Evolutionary conservation across 192 early-diverging fungal species (phyloP), one percentile per base, ranked within the genome.

Genomic region (Coemansia sp.): DNA sequence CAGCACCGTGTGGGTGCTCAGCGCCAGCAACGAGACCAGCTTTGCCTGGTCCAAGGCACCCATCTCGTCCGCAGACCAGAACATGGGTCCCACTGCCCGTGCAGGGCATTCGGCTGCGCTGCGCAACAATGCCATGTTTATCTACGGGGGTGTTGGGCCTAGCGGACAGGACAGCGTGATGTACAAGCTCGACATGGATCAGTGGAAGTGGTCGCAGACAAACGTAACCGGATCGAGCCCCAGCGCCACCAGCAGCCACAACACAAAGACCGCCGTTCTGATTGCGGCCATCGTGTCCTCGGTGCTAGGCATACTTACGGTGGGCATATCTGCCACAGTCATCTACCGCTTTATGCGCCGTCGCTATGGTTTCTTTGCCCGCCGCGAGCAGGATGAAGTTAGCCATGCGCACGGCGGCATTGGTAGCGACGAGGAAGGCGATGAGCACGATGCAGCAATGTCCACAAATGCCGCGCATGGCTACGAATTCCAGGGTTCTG

Each of bases 31-130:
- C 36, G 36, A 41, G 8, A 37, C 36, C 3, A 47, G n/a, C 3
- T 75, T 81, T 48, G 25, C 60, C 6, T 78, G 78, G 77, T 82
- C 79, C 17, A 65, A 68, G 47, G 82, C 82, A 7, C 82, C 82
- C 0, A 72, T 83, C 11, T 48, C 68, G 20, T 29, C 47, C 11
- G 28, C 62, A 6, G 48, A 50, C 31, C 69, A 72, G 50, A 59
- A 25, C 20, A 72, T 50, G 42, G 88, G 73, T 34, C 89, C 70
- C 29, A 75, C 79, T 5, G 71, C 84, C 20, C 59, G 84, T 30
- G 79, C 82, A 50, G 89, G 90, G 30, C 90, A 91, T 55, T 82
- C 87, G 9, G 87, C 88, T 1, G 79, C 87, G 13, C 50, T 87
- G 2, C 70, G 84, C 56, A 70, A 78, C 25, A 81, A 72, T 38